These are phyloP conservation scores for Dioscorea zingiberensis DNA, from an alignment of 106 monocot species.

Conservation along the genomic window DNA sequence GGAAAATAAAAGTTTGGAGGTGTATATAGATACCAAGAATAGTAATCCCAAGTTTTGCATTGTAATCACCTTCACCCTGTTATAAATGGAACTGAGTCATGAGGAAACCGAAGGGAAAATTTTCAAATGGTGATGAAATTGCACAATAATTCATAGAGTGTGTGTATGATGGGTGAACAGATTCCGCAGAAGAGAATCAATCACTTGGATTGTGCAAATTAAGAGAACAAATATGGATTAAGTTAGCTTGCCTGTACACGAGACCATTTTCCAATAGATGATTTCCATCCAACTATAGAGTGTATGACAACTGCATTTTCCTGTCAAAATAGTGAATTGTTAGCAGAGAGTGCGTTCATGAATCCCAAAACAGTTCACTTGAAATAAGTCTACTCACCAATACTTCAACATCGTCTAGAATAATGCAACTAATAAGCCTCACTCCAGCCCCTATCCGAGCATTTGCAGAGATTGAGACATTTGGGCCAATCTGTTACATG, in stretches of 20 bases:
- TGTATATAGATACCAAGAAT: conserved; percentile 58
- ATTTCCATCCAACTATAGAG: conserved; percentile 95
- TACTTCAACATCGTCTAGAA: conserved; percentile 97
- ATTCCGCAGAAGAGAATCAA: no score
- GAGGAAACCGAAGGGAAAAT: no score
- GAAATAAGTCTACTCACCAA: conserved; percentile 29
- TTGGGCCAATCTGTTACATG: conserved; percentile 80
- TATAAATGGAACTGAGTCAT: no score
- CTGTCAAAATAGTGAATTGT: conserved; percentile 23
- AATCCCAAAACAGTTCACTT: no score
- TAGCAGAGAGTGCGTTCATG: not conserved
- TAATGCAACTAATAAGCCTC: conserved; percentile 88
- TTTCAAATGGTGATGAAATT: no score
- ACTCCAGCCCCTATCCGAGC: conserved; percentile 91
- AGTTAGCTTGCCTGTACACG: conserved; percentile 73
- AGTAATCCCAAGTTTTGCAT: conserved; percentile 83
- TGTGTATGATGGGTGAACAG: no score
- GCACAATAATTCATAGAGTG: no score
- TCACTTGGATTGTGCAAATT: no score
- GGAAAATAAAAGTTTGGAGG: not conserved
- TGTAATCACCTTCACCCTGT: conserved; percentile 83
- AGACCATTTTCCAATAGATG: conserved; percentile 88
- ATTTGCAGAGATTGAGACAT: conserved; percentile 99
- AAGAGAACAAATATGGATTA: no score
- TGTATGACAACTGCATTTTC: conserved; percentile 92